phyloP scores from a whole-genome alignment of 345 rosid species.

The Eucalyptus regnans region DNA sequence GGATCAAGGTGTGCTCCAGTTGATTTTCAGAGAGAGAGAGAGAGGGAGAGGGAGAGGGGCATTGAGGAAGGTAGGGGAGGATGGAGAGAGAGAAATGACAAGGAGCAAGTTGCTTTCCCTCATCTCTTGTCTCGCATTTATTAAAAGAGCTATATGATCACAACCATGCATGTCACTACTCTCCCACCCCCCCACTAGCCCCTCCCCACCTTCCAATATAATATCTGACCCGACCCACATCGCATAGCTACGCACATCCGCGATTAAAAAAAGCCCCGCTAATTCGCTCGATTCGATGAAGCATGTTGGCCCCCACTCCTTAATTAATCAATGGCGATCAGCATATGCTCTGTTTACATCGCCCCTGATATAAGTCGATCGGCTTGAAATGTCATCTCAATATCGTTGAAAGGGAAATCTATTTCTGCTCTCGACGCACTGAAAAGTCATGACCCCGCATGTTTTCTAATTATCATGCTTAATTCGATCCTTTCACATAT shows the following conservation, averaged over 20 bases:
- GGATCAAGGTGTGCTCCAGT: not conserved
- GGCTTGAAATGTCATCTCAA: not conserved
- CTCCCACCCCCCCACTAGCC: not conserved
- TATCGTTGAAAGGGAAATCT: not conserved
- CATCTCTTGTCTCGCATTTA: constrained; percentile 28
- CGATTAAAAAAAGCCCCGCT: not conserved
- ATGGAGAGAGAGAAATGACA: not conserved
- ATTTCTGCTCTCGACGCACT: accelerated
- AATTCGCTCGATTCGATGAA: not conserved
- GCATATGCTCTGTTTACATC: not conserved
- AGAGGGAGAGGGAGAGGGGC: not conserved
- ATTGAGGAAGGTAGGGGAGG: not conserved
- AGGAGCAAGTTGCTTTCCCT: not conserved
- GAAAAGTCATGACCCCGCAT: not conserved
- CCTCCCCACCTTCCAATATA: constrained; percentile 20
- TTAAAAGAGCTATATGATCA: constrained; percentile 4
- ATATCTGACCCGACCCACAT: not conserved
- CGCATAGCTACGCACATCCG: not conserved
- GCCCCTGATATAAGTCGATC: not conserved
- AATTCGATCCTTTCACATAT: not conserved
- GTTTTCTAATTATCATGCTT: not conserved
- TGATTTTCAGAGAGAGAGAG: not conserved
- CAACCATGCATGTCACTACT: constrained; percentile 11
- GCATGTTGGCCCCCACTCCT: not conserved
- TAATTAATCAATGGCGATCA: not conserved